Evolutionary conservation across 148 eudicot species (phyloP).

Genomic region (Linanthus parryae): DNA sequence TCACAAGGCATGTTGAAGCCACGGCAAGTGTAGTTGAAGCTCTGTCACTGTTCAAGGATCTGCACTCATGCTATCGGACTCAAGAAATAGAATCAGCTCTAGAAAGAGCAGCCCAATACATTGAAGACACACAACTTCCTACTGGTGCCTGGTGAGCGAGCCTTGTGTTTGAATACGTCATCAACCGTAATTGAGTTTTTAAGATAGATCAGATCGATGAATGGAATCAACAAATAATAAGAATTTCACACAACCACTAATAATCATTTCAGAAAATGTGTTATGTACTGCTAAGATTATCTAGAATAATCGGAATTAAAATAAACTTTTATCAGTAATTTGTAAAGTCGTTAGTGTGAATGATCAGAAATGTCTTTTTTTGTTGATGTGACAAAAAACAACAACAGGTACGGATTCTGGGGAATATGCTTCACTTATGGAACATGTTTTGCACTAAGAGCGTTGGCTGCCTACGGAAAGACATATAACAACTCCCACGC

Average conservation of each 20-base stretch:
- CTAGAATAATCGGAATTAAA: no score
- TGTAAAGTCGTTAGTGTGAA: no score
- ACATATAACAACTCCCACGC: neutral
- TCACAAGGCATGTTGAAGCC: constrained; percentile 8
- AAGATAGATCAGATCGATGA: no score
- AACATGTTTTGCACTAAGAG: constrained; percentile 6
- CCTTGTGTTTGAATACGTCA: no score
- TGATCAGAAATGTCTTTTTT: no score
- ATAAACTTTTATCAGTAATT: no score
- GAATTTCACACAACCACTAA: no score
- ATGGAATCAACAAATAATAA: no score
- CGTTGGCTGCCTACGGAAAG: neutral
- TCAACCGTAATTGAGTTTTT: no score
- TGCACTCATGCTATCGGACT: neutral
- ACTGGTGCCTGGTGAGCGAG: constrained; percentile 10
- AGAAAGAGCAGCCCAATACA: neutral
- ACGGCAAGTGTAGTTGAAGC: constrained; percentile 4
- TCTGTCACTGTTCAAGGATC: neutral
- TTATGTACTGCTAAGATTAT: no score
- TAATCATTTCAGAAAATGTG: no score
- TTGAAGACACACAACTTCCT: neutral
- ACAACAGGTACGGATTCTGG: constrained; percentile 31
- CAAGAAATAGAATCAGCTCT: constrained; percentile 5
- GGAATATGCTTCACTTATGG: constrained; percentile 14
- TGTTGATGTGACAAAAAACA: no score